phyloP scores from a whole-genome alignment of 2,329 filamentous ascomycete species.

The Diaporthe destruens region DNA sequence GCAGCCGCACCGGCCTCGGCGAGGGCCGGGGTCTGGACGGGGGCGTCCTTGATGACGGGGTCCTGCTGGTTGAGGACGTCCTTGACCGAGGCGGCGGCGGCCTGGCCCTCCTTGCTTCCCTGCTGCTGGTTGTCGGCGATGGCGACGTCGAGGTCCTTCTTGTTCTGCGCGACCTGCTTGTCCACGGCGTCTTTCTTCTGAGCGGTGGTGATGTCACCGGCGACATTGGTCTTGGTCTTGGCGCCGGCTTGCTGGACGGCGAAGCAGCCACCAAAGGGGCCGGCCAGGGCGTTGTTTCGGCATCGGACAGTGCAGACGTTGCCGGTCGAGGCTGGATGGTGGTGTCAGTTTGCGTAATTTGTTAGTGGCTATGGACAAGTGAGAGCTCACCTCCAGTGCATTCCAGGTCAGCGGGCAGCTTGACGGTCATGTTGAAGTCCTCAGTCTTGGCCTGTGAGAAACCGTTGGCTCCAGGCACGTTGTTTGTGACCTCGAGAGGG shows the following conservation, averaged over 20 bases:
- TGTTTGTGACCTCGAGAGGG: constrained; percentile 65
- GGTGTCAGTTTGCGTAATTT: constrained; percentile 47
- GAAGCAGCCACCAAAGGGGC: constrained; percentile 68
- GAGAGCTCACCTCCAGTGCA: constrained; percentile 60
- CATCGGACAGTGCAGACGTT: constrained; percentile 71
- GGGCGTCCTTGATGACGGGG: constrained; percentile 35
- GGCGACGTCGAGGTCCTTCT: constrained; percentile 62
- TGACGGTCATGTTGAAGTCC: constrained; percentile 66
- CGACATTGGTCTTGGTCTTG: constrained; percentile 56
- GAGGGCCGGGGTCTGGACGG: constrained; percentile 38
- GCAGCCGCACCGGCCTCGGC: neutral
- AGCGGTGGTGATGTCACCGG: constrained; percentile 59
- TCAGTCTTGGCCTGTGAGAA: constrained; percentile 67
- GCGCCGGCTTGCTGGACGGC: constrained; percentile 67
- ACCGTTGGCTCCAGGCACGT: constrained; percentile 68
- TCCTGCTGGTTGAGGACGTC: neutral
- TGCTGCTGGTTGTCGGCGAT: constrained; percentile 59
- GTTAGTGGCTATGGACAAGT: too few relatives aligned
- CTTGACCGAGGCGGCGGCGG: constrained; percentile 22
- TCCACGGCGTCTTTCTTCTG: constrained; percentile 60
- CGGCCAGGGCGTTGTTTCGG: constrained; percentile 68
- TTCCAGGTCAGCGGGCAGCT: constrained; percentile 60
- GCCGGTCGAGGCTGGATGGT: constrained; percentile 59
- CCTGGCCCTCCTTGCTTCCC: constrained; percentile 49
- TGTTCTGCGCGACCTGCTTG: constrained; percentile 63